Conservation (phyloP, 2,329 filamentous ascomycete genomes). For the Aspergillus sp. region DNA sequence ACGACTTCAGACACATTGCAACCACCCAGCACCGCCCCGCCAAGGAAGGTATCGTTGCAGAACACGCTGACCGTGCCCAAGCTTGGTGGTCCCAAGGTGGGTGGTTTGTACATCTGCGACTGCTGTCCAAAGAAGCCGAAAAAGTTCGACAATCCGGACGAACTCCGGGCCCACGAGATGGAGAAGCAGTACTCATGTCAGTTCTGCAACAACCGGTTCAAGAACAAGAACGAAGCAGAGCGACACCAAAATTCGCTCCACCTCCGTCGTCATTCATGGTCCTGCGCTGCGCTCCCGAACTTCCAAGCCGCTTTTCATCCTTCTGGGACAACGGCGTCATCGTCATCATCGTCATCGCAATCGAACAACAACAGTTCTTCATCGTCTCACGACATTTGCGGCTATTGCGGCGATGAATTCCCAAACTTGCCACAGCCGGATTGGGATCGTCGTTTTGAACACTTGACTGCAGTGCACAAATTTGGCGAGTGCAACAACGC, state of each 20-base stretch:
- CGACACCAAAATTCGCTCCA: conserved; percentile 94
- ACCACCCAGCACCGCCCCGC: conserved; percentile 29
- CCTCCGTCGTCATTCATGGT: conserved; percentile 90
- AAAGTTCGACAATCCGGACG: conserved; percentile 79
- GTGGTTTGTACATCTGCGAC: conserved; percentile 68
- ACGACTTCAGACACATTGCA: conserved; percentile 34
- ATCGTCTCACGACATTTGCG: conserved; percentile 64
- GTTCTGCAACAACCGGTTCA: conserved; percentile 92
- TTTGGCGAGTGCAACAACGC: conserved; percentile 96
- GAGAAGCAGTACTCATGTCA: conserved; percentile 95
- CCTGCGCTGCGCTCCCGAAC: conserved; percentile 73
- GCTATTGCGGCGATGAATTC: conserved; percentile 94
- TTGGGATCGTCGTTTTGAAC: conserved; percentile 79
- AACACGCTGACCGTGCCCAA: conserved; percentile 27
- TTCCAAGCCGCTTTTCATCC: conserved; percentile 82
- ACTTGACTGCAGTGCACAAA: conserved; percentile 88
- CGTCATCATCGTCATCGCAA: conserved; percentile 48
- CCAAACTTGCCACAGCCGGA: conserved; percentile 66
- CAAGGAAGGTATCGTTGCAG: conserved; percentile 45
- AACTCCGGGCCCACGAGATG: conserved; percentile 79
- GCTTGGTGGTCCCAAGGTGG: conserved; percentile 40
- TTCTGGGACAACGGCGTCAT: background rate
- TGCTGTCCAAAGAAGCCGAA: conserved; percentile 97
- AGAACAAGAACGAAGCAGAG: conserved; percentile 98
- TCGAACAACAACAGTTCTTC: conserved; percentile 22